Conservation (phyloP, 257 asterid genomes). For the Verbena officinalis region DNA sequence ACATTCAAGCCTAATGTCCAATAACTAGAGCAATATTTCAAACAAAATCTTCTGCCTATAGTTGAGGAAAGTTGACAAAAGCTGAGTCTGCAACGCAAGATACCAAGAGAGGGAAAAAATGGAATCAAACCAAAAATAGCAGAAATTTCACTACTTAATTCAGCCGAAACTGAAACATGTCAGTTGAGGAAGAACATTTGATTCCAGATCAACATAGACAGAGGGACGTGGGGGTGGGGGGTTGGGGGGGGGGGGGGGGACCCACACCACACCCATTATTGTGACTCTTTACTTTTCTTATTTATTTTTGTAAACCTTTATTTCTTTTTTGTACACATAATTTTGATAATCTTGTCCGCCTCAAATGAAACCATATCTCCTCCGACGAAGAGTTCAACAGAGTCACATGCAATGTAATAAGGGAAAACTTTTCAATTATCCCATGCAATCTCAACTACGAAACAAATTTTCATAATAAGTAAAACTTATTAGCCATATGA, state of each 20-base stretch:
- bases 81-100: not conserved
- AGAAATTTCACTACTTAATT: not conserved
- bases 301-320: too few relatives aligned
- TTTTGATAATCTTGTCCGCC: too few relatives aligned
- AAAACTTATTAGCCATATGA: not conserved
- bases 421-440: not conserved
- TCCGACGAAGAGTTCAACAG: too few relatives aligned
- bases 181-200: conserved; percentile 7
- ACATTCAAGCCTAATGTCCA: not conserved
- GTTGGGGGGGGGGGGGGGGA: too few relatives aligned
- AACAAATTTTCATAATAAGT: not conserved
- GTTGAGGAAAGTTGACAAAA: not conserved
- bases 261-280: too few relatives aligned
- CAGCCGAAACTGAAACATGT: conserved; percentile 13
- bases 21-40: not conserved
- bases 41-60: not conserved
- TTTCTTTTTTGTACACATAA: too few relatives aligned
- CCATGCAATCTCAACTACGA: not conserved
- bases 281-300: too few relatives aligned
- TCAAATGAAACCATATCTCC: too few relatives aligned
- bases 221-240: not conserved
- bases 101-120: not conserved
- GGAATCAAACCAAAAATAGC: conserved; percentile 19
- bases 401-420: not conserved
- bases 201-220: conserved; percentile 11